Conservation (phyloP, 352 stramenopile species). For the Globisporangium recalcitrans region DNA sequence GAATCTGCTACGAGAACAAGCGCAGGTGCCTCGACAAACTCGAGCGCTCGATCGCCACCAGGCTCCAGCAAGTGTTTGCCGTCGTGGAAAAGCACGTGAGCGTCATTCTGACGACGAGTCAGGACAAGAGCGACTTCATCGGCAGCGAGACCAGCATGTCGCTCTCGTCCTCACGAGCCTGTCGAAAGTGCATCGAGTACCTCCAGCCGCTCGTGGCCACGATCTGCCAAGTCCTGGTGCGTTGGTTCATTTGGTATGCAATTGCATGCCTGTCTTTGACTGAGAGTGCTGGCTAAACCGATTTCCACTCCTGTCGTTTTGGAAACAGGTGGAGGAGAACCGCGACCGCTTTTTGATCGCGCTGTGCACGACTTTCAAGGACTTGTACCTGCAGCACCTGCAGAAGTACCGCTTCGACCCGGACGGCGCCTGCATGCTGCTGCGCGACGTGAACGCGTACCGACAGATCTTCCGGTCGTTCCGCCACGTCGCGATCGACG, state of each 20-base stretch:
- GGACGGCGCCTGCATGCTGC: constrained; percentile 74
- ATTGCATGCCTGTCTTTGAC: neutral
- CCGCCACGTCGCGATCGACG: constrained; percentile 42
- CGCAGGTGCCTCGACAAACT: constrained; percentile 62
- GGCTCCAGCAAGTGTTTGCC: constrained; percentile 46
- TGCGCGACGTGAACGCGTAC: constrained; percentile 74
- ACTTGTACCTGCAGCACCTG: constrained; percentile 68
- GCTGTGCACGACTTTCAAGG: constrained; percentile 57
- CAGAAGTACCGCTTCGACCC: constrained; percentile 77
- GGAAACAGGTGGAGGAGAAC: constrained; percentile 51
- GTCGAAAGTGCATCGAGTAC: constrained; percentile 66
- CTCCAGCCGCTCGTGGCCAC: constrained; percentile 52
- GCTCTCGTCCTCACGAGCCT: constrained; percentile 63
- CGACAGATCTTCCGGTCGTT: constrained; percentile 56
- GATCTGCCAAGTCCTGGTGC: constrained; percentile 51
- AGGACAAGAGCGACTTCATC: constrained; percentile 77
- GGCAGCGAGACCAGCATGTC: constrained; percentile 69
- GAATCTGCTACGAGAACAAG: constrained; percentile 77
- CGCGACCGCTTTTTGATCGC: constrained; percentile 53
- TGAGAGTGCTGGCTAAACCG: no score
- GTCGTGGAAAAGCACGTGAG: constrained; percentile 63
- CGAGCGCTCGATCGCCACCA: constrained; percentile 39
- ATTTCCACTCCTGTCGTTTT: neutral
- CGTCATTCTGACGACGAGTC: constrained; percentile 41
- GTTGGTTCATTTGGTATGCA: constrained; percentile 3